Conservation (phyloP, 441 rosid species). For the Eruca vesicaria region DNA sequence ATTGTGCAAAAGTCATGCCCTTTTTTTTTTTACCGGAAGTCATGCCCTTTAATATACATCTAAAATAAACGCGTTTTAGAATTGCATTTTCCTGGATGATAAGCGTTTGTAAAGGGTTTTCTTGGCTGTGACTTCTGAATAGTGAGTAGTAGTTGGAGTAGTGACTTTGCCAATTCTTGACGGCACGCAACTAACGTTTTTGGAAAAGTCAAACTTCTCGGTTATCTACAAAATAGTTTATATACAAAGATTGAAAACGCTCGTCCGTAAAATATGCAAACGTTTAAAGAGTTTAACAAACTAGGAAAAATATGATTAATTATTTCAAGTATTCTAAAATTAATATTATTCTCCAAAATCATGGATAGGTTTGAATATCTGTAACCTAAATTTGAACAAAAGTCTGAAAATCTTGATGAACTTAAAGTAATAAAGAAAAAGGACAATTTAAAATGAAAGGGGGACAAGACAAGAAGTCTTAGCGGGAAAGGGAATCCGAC, state of each 20-base stretch:
- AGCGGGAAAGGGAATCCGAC: constrained; percentile 41
- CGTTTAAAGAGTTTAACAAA: neutral
- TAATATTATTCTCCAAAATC: neutral
- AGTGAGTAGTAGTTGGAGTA: constrained; percentile 22
- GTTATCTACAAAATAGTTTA: constrained; percentile 13
- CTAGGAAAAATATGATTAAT: neutral
- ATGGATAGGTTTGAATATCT: constrained; percentile 18
- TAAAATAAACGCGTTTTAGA: constrained; percentile 18
- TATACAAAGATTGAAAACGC: neutral
- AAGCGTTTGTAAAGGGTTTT: neutral
- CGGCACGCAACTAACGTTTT: constrained; percentile 29
- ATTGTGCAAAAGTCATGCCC: no score
- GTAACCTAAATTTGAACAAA: constrained; percentile 22
- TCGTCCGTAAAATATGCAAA: neutral
- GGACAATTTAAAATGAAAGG: neutral
- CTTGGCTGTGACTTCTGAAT: constrained; percentile 9
- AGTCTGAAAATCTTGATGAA: constrained; percentile 18
- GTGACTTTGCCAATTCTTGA: constrained; percentile 32
- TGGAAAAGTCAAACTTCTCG: constrained; percentile 15
- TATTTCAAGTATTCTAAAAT: neutral
- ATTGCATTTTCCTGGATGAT: neutral
- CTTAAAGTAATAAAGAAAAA: neutral
- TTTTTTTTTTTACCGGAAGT: neutral
- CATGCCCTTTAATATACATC: neutral
- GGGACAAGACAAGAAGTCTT: constrained; percentile 29